Evolutionary conservation across 352 stramenopile genomes (phyloP).

Genomic region (Phytopythium mirpurense): DNA sequence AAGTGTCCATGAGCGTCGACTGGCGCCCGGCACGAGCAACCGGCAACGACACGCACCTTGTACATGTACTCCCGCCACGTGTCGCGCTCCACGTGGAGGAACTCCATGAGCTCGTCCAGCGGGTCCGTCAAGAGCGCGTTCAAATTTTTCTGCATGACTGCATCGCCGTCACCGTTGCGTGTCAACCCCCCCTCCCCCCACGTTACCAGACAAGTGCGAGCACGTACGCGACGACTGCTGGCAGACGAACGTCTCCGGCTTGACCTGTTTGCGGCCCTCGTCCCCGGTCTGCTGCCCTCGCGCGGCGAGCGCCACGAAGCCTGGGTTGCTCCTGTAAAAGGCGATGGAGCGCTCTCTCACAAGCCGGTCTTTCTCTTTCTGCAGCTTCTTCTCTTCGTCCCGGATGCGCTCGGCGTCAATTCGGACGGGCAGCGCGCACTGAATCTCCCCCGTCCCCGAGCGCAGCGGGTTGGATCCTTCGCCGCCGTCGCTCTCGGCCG

Average conservation of each 20-base stretch:
- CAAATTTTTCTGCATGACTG: conserved; percentile 63
- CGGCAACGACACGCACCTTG: conserved; percentile 31
- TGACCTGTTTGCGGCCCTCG: conserved; percentile 28
- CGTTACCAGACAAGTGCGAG: not conserved
- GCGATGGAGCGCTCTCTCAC: conserved; percentile 53
- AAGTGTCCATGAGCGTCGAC: too few species aligned
- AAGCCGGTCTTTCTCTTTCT: conserved; percentile 42
- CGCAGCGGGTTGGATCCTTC: conserved; percentile 50
- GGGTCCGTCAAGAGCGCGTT: conserved; percentile 75
- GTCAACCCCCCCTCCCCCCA: not conserved
- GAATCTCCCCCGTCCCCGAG: conserved; percentile 26
- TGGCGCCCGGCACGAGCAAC: not conserved
- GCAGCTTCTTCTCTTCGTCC: conserved; percentile 38
- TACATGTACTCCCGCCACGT: conserved; percentile 82
- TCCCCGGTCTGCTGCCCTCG: conserved; percentile 7
- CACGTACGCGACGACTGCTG: conserved; percentile 64
- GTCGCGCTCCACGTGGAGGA: conserved; percentile 65
- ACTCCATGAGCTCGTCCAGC: conserved; percentile 79
- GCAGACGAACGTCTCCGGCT: conserved; percentile 56
- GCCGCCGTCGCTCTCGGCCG: conserved; percentile 25
- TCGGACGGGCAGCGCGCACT: conserved; percentile 26
- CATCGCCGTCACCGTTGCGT: not conserved
- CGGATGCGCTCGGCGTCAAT: conserved; percentile 31
- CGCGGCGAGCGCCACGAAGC: conserved; percentile 43
- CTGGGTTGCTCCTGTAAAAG: conserved; percentile 76